Base-by-base conservation (phyloP, 1,284 basidiomycete species). In the Ustanciosporium gigantosporum region DNA sequence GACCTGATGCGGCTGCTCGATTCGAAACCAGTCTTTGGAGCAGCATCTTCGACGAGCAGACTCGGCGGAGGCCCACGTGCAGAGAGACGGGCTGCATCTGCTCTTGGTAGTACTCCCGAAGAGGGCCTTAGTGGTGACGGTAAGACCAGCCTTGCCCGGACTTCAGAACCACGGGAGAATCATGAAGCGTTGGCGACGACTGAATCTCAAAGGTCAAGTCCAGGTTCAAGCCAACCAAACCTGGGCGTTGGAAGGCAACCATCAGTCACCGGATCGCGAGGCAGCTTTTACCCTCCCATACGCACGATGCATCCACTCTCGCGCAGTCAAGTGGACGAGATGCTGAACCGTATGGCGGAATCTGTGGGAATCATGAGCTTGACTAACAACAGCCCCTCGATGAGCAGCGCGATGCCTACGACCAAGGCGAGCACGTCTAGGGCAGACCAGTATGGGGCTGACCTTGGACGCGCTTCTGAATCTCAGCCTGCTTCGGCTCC, bases 281-380 rank as follows among this genome's bases (percentile, higher is more conserved):
- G 46, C 11, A 48, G 43, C 16, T n/a, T 39, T 4, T 24, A 32
- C 21, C 32, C 27, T 9, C 45, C 42, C 14, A 38, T 59, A 15
- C 48, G 59, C 5, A 57, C 48, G 7, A 46, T 47, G 6, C 51
- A 57, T 25, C 56, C 58, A 2, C 46, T 61, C 36, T 57, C 60
- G 13, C 58, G 61, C 31, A 59, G 69, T 20, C 67, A 67, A 43
- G 55, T 72, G 31, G 67, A 72, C 24, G 68, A 70, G 14, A 38
- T 72, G 53, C 65, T 72, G 14, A 55, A 43, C 23, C 59, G 66
- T 9, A 70, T 72, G 70, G 65, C 57, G 21, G 48, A 53, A 34
- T 61, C 65, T 6, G 57, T 72, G 11, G 55, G 64, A 13, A 41
- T 64, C 4, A 7, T 57, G 17, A 39, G 39, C 8, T 8, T 35